Evolutionary conservation across 2,329 filamentous ascomycete genomes (phyloP), one percentile per base, ranked within the genome.

Genomic region (Colletotrichum limetticola): DNA sequence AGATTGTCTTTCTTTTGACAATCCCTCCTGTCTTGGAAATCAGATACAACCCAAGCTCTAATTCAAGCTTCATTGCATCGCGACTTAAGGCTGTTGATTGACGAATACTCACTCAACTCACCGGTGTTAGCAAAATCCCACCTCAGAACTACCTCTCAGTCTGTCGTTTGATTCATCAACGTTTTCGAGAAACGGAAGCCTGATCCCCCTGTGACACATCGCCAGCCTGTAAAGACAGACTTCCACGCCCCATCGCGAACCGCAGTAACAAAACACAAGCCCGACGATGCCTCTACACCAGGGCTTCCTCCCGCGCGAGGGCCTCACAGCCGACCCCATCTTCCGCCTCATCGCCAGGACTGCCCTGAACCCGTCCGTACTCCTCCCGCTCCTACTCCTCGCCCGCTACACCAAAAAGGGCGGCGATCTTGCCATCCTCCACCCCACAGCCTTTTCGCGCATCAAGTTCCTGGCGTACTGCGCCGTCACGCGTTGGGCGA

Each of bases 361-460:
- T 0, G 85, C 88, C 7, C 83, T 94, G 72, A 93, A 93, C 78
- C 92, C 93, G 1, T 84, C 86, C 52, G 82, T 94, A 24, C 87
- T 92, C 0, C 82, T 94, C 14, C 89, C 92, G 1, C 83, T 94
- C 28, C 77, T 94, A 57, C 85, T 94, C 5, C 84, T 91, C 26
- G 88, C 90, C 9, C 87, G 88, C 32, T 92, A 90, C 83, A 93
- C 91, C n/a, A 85, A 88, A 76, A 86, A 86, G 75, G 92, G 92
- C 62, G 84, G 86, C 68, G 83, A 89, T 64, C 78, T 93, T 22
- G 81, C 85, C 11, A 85, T 87, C 67, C 81, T 89, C 26, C 87
- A 91, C 75, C 86, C 88, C 19, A 83, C 79, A 1, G 84, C 86
- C 9, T 86, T 89, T 72, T 85, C 85, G 49, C 83, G 86, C 55